Base-by-base conservation (phyloP, 176 grass and related monocot genomes). In the Carex kokanica region DNA sequence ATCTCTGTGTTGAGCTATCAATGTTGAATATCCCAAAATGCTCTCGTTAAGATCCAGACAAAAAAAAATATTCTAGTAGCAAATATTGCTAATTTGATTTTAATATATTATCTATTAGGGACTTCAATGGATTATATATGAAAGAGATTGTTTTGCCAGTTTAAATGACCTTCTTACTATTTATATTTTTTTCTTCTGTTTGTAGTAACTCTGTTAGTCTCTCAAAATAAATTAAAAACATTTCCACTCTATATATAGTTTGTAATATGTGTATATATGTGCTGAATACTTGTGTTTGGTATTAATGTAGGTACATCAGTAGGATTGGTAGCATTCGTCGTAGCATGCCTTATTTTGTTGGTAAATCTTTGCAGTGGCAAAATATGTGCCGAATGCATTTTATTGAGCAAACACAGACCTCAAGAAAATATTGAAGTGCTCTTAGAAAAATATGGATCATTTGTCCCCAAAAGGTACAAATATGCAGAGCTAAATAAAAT, bases 341-440 rank as follows among this genome's bases (percentile, higher is more conserved):
- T 69, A 8, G 59, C 59, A 41, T 31, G 65, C 13, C 65, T 69
- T 69, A 69, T 69, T 69, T 69, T 69, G 32, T 38, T 40, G 8
- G 2, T 69, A 69, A 69, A 18, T 32, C 34, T 69, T 69, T 34
- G 2, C n/a, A 17, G 32, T 69, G 8, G 0, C 16, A 69, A 69
- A 40, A 40, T 7, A 10, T 6, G 6, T 69, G 16, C 6, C 2
- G 7, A 69, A 69, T 41, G 36, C 38, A 82, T 63, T 27, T 64
- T 66, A 45, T 52, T 0, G 16, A 64, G 20, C 27, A 82, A 82
- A 65, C 3, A 15, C 12, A 82, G 17, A 40, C 85, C 47, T 24
- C 43, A 70, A 77, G 63, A 36, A 74, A 88, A 79, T 16, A 87
- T 25, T 6, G 84, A 92, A 86, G 75, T 74, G 3, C 43, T 86